Percentiles rank a stretch among this genome's conserved stretches.
phyloP scores from a whole-genome alignment of 306 rosid genomes.

The Quercus ilex region DNA sequence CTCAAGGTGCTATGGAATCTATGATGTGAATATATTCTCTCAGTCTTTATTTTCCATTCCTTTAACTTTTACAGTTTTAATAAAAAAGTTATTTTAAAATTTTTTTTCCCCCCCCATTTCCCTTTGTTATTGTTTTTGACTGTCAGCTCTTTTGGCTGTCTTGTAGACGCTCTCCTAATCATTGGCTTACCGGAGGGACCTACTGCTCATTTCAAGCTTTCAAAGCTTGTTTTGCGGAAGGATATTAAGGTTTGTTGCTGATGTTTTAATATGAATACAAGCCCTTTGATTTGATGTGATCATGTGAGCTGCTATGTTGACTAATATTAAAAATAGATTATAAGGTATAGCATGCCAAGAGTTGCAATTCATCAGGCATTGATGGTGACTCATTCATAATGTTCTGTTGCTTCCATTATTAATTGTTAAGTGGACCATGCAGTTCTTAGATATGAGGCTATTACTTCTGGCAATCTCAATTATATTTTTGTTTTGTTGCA shows the following conservation, averaged over 20 bases:
- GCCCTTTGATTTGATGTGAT: not conserved
- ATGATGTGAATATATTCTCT: not conserved
- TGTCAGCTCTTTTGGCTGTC: constrained; percentile 10
- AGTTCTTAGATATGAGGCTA: not conserved
- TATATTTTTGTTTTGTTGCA: not conserved
- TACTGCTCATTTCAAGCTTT: constrained; percentile 89
- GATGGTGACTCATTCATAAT: not conserved
- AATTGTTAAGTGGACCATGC: too few relatives aligned
- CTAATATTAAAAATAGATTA: not conserved
- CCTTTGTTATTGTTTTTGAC: not conserved
- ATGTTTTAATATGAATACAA: not conserved
- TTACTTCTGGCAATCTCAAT: not conserved
- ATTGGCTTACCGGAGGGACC: constrained; percentile 88
- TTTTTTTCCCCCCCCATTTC: not conserved
- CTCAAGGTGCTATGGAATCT: constrained; percentile 14
- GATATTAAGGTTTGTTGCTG: constrained; percentile 70
- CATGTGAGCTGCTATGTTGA: not conserved
- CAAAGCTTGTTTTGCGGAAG: constrained; percentile 82
- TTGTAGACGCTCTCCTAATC: constrained; percentile 75
- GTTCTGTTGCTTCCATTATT: not conserved
- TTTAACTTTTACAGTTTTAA: not conserved
- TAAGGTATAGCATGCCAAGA: not conserved
- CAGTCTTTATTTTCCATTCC: not conserved
- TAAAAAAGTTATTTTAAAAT: not conserved
- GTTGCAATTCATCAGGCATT: not conserved